phyloP scores from a whole-genome alignment of 2,329 filamentous ascomycete genomes.

The Teratosphaeria zuluensis region DNA sequence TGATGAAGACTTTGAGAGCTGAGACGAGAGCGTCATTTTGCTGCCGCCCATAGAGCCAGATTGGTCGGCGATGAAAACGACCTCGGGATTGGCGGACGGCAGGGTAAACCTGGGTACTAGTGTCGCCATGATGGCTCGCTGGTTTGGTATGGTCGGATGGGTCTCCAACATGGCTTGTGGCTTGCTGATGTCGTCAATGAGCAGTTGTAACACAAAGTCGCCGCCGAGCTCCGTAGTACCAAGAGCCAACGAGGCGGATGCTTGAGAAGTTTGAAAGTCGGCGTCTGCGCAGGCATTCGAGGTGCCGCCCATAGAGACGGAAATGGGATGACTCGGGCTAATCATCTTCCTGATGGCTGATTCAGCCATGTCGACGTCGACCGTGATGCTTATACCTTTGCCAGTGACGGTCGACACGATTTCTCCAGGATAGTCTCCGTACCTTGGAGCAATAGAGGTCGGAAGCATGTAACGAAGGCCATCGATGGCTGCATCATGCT shows the following conservation, averaged over 20 bases:
- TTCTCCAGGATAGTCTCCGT: constrained; percentile 41
- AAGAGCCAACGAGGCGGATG: constrained; percentile 52
- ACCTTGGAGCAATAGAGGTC: constrained; percentile 56
- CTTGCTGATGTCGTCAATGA: constrained; percentile 49
- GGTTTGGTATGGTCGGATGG: constrained; percentile 51
- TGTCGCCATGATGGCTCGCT: constrained; percentile 60
- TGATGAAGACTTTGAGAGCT: no score
- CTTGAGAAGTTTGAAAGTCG: constrained; percentile 47
- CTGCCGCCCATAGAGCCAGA: no score
- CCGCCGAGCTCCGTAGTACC: constrained; percentile 45
- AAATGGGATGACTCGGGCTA: constrained; percentile 59
- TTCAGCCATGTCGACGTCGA: constrained; percentile 50
- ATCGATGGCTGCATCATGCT: constrained; percentile 59
- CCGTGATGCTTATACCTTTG: constrained; percentile 43
- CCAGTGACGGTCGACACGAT: constrained; percentile 19
- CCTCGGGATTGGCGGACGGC: no score
- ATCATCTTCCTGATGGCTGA: constrained; percentile 52
- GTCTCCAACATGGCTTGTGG: constrained; percentile 57
- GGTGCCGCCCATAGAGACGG: constrained; percentile 50
- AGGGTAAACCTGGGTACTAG: no score
- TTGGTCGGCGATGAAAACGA: no score
- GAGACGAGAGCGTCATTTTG: no score
- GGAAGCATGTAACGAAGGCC: constrained; percentile 62
- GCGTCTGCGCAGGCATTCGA: no score
- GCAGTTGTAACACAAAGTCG: constrained; percentile 59